phyloP scores from a whole-genome alignment of 1,139 yeast genomes.

The Pneumocystis jirovecii region DNA sequence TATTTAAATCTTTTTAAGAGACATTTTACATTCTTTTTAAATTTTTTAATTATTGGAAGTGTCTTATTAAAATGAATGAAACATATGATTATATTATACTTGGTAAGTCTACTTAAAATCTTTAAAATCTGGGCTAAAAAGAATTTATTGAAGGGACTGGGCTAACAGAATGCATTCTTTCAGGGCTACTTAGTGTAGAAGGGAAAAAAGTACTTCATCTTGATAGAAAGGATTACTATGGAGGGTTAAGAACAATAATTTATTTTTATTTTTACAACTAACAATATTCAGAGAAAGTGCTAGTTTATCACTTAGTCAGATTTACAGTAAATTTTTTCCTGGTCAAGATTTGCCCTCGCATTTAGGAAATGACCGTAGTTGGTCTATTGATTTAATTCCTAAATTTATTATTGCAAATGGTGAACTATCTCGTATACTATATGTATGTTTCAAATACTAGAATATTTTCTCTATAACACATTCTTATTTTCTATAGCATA shows the following conservation, averaged over 20 bases:
- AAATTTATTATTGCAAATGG: constrained; percentile 97
- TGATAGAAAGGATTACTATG: constrained; percentile 92
- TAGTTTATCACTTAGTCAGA: constrained; percentile 42
- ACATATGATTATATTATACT: constrained; percentile 82
- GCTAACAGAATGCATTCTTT: constrained; percentile 85
- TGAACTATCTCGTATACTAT: constrained; percentile 79
- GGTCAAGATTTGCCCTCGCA: constrained; percentile 50
- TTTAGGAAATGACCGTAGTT: constrained; percentile 85
- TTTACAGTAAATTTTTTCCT: constrained; percentile 32
- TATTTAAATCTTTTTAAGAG: too few species aligned
- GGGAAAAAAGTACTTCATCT: constrained; percentile 94
- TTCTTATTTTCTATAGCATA: constrained; percentile 31
- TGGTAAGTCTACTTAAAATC: constrained; percentile 28
- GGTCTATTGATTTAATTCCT: constrained; percentile 96
- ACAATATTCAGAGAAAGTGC: constrained; percentile 37
- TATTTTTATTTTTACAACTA: background rate
- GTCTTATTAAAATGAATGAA: constrained; percentile 56
- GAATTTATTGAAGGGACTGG: constrained; percentile 39
- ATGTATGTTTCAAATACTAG: too few species aligned
- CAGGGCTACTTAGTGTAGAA: constrained; percentile 87
- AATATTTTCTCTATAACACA: constrained; percentile 26
- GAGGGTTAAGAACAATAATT: constrained; percentile 32
- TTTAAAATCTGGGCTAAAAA: background rate
- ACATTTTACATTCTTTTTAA: background rate
- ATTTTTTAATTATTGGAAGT: background rate